phyloP scores from a whole-genome alignment of 176 grass and related monocot species.

The Oropetium thomaeum region DNA sequence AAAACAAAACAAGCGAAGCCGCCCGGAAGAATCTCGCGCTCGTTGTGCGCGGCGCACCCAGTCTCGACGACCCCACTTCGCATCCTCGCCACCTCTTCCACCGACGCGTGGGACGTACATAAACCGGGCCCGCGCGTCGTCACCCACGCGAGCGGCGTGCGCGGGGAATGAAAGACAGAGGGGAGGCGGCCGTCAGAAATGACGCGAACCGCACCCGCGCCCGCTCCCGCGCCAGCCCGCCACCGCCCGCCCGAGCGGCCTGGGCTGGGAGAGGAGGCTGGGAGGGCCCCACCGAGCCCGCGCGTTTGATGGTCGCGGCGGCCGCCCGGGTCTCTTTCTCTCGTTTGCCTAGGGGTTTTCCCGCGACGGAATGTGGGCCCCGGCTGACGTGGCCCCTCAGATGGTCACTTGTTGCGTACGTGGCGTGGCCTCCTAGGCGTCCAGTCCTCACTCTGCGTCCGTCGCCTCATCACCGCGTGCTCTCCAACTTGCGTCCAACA shows the following conservation, averaged over 20 bases:
- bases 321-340: neutral
- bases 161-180: too few relatives aligned
- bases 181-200: neutral
- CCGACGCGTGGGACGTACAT: neutral
- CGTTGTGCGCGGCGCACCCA: neutral
- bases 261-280: neutral
- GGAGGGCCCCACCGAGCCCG: neutral
- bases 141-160: too few relatives aligned
- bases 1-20: neutral
- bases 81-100: neutral
- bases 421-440: neutral
- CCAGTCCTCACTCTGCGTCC: neutral
- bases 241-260: neutral
- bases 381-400: neutral
- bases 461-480: neutral
- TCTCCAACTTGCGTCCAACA: neutral
- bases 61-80: neutral
- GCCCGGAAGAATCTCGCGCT: neutral
- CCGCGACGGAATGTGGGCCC: neutral
- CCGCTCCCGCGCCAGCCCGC: too few relatives aligned
- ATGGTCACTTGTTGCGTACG: neutral
- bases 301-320: constrained; percentile 19
- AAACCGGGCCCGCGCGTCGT: neutral
- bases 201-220: constrained; percentile 24
- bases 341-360: neutral